Percentiles rank a stretch among this genome's conserved stretches.
These are phyloP conservation scores for Dothistroma septosporum DNA, from an alignment of 2,329 filamentous ascomycete species.

Conservation along the genomic window DNA sequence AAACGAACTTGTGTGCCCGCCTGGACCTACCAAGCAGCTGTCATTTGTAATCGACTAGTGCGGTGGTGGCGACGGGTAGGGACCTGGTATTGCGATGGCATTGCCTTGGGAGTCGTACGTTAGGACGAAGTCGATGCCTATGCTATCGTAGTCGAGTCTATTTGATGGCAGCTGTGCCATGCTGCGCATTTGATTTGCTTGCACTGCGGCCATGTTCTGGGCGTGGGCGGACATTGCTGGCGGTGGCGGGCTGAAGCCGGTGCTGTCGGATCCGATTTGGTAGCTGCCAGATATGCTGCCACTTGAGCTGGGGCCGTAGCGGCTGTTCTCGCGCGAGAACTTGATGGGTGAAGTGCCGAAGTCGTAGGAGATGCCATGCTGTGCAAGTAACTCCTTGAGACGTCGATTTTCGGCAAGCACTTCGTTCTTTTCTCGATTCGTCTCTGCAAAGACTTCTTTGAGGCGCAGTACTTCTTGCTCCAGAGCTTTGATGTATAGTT, in stretches of 20 bases:
- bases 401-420: constrained; percentile 75
- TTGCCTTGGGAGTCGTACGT: constrained; percentile 61
- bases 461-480: constrained; percentile 87
- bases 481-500: constrained; percentile 89
- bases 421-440: constrained; percentile 70
- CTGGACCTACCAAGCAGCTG: constrained; percentile 15
- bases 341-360: constrained; percentile 37
- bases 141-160: constrained; percentile 69
- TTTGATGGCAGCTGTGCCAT: constrained; percentile 31
- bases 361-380: constrained; percentile 58
- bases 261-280: constrained; percentile 44
- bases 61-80: constrained; percentile 63
- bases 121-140: constrained; percentile 85
- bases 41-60: constrained; percentile 21
- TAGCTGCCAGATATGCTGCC: constrained; percentile 63
- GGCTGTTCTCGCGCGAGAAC: constrained; percentile 35
- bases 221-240: constrained; percentile 16
- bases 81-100: constrained; percentile 32
- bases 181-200: constrained; percentile 17
- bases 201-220: constrained; percentile 12
- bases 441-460: constrained; percentile 75
- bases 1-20: constrained; percentile 18
- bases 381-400: constrained; percentile 59
- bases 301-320: constrained; percentile 44
- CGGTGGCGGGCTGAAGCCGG: constrained; percentile 45